phyloP scores from a whole-genome alignment of 495 filamentous ascomycete genomes.

The Penicillium pancosmium region DNA sequence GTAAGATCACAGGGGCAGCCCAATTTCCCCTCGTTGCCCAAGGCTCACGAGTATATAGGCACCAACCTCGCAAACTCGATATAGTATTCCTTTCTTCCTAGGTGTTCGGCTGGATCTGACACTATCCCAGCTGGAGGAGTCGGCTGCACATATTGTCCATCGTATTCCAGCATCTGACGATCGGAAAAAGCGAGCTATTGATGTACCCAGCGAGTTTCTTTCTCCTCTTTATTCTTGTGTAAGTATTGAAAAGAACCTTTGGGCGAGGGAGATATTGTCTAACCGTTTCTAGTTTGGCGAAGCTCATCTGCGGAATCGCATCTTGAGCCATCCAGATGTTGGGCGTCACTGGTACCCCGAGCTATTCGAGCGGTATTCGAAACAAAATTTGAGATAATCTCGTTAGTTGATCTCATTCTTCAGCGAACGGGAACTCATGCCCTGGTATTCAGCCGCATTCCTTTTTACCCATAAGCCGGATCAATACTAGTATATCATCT shows the following conservation, averaged over 20 bases:
- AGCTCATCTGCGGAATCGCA: slow-evolving; percentile 68
- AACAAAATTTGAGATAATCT: slow-evolving; percentile 26
- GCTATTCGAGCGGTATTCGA: slow-evolving; percentile 53
- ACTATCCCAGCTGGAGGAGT: slow-evolving; percentile 55
- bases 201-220: slow-evolving; percentile 48
- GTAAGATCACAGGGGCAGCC: slow-evolving; percentile 19
- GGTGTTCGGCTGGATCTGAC: slow-evolving; percentile 79
- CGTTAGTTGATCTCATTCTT: neutral
- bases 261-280: neutral
- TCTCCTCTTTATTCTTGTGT: slow-evolving; percentile 46
- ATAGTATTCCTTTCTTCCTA: slow-evolving; percentile 89
- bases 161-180: slow-evolving; percentile 39
- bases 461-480: too few relatives aligned
- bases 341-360: slow-evolving; percentile 85
- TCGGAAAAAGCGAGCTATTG: slow-evolving; percentile 41
- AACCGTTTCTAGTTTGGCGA: slow-evolving; percentile 43
- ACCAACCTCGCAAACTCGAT: slow-evolving; percentile 57
- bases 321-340: slow-evolving; percentile 89
- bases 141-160: slow-evolving; percentile 41
- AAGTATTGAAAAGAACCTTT: slow-evolving; percentile 14
- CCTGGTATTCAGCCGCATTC: too few relatives aligned
- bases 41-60: slow-evolving; percentile 26
- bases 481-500: too few relatives aligned
- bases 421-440: too few relatives aligned
- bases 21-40: neutral